Conservation (phyloP, 2,329 filamentous ascomycete genomes). For the Didymella sp. region DNA sequence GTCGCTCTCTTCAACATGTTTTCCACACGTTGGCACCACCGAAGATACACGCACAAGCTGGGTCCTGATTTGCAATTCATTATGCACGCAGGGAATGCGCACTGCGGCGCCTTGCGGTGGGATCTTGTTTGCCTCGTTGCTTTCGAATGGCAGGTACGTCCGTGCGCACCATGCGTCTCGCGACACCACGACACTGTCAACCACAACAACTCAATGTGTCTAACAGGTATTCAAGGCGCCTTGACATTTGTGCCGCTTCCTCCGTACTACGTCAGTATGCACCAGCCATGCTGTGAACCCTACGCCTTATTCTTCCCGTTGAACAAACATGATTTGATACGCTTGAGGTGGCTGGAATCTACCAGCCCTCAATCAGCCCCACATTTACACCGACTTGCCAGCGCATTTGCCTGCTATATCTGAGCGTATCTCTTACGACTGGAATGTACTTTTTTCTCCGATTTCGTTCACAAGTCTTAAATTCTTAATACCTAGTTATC, state of each 20-base stretch:
- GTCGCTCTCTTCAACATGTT: neutral
- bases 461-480: neutral
- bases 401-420: conserved; percentile 5
- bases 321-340: conserved; percentile 34
- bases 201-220: neutral
- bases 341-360: conserved; percentile 30
- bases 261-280: conserved; percentile 23
- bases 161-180: neutral
- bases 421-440: neutral
- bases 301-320: conserved; percentile 13
- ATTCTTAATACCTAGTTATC: neutral
- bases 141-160: neutral
- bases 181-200: neutral
- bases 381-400: conserved; percentile 23
- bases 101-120: neutral
- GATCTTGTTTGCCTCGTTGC: neutral
- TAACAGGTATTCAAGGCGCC: neutral
- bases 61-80: neutral
- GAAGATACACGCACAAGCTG: neutral
- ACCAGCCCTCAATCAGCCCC: conserved; percentile 33
- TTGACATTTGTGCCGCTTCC: neutral
- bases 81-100: neutral
- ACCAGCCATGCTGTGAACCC: conserved; percentile 25
- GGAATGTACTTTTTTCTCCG: neutral
- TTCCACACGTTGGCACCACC: neutral